Conservation (phyloP, 2,329 filamentous ascomycete genomes). For the Bisporella sp. region DNA sequence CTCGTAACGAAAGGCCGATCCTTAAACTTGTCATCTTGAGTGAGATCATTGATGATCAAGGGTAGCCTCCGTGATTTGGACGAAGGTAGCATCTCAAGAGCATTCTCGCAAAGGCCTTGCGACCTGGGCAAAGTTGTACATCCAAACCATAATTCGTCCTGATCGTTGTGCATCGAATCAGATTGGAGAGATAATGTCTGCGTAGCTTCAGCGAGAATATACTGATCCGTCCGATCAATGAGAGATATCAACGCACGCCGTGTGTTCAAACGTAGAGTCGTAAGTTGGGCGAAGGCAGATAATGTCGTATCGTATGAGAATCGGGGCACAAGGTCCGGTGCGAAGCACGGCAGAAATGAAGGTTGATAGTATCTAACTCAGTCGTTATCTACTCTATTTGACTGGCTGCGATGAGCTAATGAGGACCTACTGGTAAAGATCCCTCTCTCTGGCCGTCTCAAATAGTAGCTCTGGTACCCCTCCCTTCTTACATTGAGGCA, state of each 20-base stretch:
- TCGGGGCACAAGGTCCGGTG: not conserved
- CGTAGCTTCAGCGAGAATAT: constrained; percentile 34
- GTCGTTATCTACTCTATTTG: not conserved
- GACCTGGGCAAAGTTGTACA: too few species aligned
- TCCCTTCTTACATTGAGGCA: not conserved
- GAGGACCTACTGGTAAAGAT: not conserved
- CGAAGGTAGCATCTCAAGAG: too few species aligned
- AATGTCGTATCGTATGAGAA: constrained; percentile 36
- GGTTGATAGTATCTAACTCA: constrained; percentile 1
- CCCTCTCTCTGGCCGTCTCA: not conserved
- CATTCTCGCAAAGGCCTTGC: too few species aligned
- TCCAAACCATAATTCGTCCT: too few species aligned
- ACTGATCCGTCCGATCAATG: constrained; percentile 19
- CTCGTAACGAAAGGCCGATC: constrained; percentile 11
- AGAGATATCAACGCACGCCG: constrained; percentile 39
- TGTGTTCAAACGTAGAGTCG: constrained; percentile 37
- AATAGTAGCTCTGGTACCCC: not conserved
- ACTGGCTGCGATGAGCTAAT: not conserved
- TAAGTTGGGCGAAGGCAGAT: constrained; percentile 39
- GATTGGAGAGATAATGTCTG: too few species aligned
- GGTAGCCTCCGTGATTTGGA: too few species aligned
- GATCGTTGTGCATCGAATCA: too few species aligned
- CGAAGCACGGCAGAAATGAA: not conserved
- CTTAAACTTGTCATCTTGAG: constrained; percentile 10
- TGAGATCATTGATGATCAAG: constrained; percentile 6